phyloP scores from a whole-genome alignment of 2,329 filamentous ascomycete genomes.

The Ophiostoma ulmi region DNA sequence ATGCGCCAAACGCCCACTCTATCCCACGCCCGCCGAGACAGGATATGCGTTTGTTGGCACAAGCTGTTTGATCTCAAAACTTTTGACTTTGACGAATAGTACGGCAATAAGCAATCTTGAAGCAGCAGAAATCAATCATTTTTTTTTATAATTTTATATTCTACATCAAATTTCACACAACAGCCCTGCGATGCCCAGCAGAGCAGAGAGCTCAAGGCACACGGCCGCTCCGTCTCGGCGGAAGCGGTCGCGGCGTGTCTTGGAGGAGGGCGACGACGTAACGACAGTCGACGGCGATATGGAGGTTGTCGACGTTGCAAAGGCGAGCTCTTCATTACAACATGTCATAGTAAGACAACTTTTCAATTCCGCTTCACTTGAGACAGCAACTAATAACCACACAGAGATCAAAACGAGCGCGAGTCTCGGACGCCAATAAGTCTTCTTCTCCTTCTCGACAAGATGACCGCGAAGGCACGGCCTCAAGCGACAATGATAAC shows the following conservation, averaged over 20 bases:
- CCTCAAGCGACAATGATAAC: neutral
- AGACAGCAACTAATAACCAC: neutral
- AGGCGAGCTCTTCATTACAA: slow-evolving; percentile 41
- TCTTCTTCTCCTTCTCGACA: neutral
- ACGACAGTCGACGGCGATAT: slow-evolving; percentile 21
- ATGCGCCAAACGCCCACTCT: neutral
- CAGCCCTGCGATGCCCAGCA: slow-evolving; percentile 9
- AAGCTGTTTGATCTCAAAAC: neutral
- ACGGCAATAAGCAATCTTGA: neutral
- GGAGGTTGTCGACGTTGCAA: slow-evolving; percentile 36
- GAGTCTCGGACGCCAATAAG: slow-evolving; percentile 33
- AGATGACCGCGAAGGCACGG: neutral
- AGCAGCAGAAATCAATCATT: neutral
- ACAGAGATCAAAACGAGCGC: slow-evolving; percentile 36
- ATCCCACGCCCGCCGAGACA: neutral
- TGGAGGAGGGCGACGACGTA: slow-evolving; percentile 33
- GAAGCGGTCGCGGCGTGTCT: slow-evolving; percentile 42
- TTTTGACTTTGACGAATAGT: neutral
- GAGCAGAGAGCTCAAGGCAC: neutral
- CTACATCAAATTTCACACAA: neutral
- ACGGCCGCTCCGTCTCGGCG: slow-evolving; percentile 25
- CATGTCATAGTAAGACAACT: slow-evolving; percentile 37
- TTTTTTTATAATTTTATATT: neutral
- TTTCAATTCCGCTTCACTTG: neutral
- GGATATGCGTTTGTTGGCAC: neutral